Base-by-base conservation (phyloP, 805 yeast species). In the Yarrowia sp. region DNA sequence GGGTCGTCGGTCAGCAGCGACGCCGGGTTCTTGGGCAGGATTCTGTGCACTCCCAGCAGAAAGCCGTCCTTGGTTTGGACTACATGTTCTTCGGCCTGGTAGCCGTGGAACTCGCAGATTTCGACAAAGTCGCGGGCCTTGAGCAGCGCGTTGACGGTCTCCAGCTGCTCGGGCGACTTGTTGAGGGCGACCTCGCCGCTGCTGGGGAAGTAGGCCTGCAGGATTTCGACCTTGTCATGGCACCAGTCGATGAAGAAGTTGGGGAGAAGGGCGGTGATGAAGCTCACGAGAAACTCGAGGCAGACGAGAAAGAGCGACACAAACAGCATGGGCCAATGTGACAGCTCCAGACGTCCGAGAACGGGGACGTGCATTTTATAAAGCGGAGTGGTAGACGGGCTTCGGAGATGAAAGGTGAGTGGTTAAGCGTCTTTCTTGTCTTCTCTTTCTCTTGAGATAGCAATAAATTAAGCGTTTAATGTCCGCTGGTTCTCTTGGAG, bases 11-110 rank as follows among this genome's bases (percentile, higher is more conserved):
- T 50, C 9, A 52, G 42, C 12, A 36, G 44, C 1, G 12, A 1
- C 12, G 30, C 34, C 7, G 66, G 42, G 20, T 33, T 44, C 30
- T 60, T 47, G 33, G 58, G 67, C 34, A 64, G 42, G 8, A 91
- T 81, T 56, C 97, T 80, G 74, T 93, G 97, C 2, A 92, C 71
- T 0, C 92, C 89, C 34, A 93, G 79, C 20, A 91, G 74, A 74
- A 91, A 93, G 40, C 88, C 89, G 75, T 93, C 98, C 52, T 81
- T 79, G 0, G 98, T 93, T 63, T 82, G 79, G 0, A 92, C 92
- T 12, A 94, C 79, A 74, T 91, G 93, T 73, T 88, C 90, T 72
- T 92, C 93, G 14, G 88, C 82, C 1, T 79, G 80, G 72, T 89
- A 90, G 0, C 92, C 94, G 74, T 87, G 90, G 1, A 89, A 70